phyloP scores from a whole-genome alignment of 495 filamentous ascomycete species.

The Cairneyella variabilis region DNA sequence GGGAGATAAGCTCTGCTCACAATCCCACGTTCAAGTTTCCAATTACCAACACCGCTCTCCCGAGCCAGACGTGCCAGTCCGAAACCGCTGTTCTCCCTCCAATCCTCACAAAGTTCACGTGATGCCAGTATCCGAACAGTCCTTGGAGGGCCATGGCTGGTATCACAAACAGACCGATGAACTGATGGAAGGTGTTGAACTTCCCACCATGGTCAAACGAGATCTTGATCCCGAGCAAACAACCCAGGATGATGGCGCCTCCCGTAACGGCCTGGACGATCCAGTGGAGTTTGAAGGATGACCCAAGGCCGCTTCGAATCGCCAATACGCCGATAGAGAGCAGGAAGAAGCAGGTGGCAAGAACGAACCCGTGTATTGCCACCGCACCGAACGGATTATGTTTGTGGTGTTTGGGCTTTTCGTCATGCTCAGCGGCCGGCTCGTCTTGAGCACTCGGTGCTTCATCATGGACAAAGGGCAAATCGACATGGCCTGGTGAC shows the following conservation, averaged over 20 bases:
- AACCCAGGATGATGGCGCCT: constrained; percentile 2
- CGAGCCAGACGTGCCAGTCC: constrained; percentile 8
- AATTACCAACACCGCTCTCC: not conserved
- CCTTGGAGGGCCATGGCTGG: constrained; percentile 1
- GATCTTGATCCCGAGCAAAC: constrained; percentile 5
- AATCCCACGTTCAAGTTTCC: constrained; percentile 13
- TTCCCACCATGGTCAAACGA: constrained; percentile 6
- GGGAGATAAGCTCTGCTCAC: not conserved
- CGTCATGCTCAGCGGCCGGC: no score
- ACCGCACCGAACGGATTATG: constrained; percentile 8
- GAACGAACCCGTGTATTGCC: constrained; percentile 8
- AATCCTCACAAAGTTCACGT: constrained; percentile 9
- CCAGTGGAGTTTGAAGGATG: constrained; percentile 14
- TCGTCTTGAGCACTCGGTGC: no score
- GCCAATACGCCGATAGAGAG: constrained; percentile 1
- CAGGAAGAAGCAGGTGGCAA: not conserved
- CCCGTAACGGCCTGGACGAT: constrained; percentile 3
- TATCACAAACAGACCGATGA: not conserved
- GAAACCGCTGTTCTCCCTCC: constrained; percentile 1
- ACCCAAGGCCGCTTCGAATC: constrained; percentile 8
- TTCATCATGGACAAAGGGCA: no score
- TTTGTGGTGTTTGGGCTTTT: constrained; percentile 1
- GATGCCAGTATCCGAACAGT: constrained; percentile 8
- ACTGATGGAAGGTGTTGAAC: constrained; percentile 8
- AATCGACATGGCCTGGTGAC: not conserved